phyloP scores from a whole-genome alignment of 176 grass and related monocot species.

The Carex parvula region DNA sequence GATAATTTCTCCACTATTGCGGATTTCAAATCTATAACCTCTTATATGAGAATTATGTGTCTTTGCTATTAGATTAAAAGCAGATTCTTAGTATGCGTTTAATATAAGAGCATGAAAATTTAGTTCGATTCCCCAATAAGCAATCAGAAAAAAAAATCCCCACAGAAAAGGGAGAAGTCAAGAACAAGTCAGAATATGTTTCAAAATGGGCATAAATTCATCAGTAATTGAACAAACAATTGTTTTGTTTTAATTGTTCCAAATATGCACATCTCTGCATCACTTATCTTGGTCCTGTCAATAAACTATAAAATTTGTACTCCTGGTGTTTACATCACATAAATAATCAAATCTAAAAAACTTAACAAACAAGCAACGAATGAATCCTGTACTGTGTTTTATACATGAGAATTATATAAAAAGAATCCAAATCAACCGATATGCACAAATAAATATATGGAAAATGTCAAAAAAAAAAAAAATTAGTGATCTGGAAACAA shows the following conservation, averaged over 20 bases:
- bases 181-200: neutral
- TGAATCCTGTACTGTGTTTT: neutral
- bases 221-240: neutral
- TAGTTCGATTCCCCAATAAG: too few species aligned
- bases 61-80: too few species aligned
- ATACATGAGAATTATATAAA: neutral
- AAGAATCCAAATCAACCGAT: neutral
- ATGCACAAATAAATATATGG: neutral
- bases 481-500: constrained; percentile 13
- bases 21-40: too few species aligned
- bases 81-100: too few species aligned
- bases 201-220: neutral
- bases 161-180: neutral
- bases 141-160: neutral
- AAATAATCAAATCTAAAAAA: neutral
- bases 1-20: too few species aligned
- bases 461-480: neutral
- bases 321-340: neutral
- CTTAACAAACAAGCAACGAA: neutral
- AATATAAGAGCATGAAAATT: too few species aligned
- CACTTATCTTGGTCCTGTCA: neutral
- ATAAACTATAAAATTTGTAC: neutral
- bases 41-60: too few species aligned
- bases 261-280: neutral
- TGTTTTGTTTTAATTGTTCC: neutral